Percentiles rank a stretch among this genome's conserved stretches.
Evolutionary conservation across 768 basidiomycete species (phyloP).

Genomic region (Gyrodon lividus): DNA sequence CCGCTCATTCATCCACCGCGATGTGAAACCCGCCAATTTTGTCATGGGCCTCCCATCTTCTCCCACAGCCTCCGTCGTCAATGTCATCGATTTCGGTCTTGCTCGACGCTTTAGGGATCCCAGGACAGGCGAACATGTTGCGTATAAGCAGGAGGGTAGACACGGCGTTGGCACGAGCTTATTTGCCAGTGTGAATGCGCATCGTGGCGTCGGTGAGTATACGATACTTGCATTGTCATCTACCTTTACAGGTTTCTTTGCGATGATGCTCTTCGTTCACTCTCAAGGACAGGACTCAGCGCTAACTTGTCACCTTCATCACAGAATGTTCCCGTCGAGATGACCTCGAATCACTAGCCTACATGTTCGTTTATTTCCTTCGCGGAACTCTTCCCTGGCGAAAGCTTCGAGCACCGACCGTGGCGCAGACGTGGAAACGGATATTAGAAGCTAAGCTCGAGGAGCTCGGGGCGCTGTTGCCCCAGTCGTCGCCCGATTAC

Average conservation of each 20-base stretch:
- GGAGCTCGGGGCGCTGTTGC: conserved; percentile 38
- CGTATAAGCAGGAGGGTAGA: conserved; percentile 67
- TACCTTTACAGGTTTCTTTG: neutral
- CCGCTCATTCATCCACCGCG: conserved; percentile 91
- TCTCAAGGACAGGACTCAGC: too few species aligned
- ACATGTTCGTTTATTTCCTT: conserved; percentile 82
- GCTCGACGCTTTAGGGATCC: conserved; percentile 76
- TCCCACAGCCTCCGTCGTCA: conserved; percentile 69
- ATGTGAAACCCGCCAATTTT: conserved; percentile 99
- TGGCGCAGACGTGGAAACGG: conserved; percentile 72
- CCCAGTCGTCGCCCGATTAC: conserved; percentile 14
- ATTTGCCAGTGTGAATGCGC: conserved; percentile 74
- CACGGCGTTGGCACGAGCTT: conserved; percentile 80
- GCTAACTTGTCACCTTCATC: neutral
- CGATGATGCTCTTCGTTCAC: neutral
- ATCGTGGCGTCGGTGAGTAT: conserved; percentile 67
- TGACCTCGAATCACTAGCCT: conserved; percentile 77
- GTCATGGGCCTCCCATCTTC: conserved; percentile 77
- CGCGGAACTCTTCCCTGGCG: conserved; percentile 79
- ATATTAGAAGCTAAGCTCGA: conserved; percentile 73
- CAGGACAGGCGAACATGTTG: conserved; percentile 62
- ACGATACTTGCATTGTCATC: neutral
- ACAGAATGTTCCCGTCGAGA: conserved; percentile 75
- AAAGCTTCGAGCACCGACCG: conserved; percentile 64
- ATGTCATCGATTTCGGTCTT: conserved; percentile 89